Percentiles rank a stretch among this genome's conserved stretches.
phyloP scores from a whole-genome alignment of 495 filamentous ascomycete species.

The Aspergillus homomorphus region DNA sequence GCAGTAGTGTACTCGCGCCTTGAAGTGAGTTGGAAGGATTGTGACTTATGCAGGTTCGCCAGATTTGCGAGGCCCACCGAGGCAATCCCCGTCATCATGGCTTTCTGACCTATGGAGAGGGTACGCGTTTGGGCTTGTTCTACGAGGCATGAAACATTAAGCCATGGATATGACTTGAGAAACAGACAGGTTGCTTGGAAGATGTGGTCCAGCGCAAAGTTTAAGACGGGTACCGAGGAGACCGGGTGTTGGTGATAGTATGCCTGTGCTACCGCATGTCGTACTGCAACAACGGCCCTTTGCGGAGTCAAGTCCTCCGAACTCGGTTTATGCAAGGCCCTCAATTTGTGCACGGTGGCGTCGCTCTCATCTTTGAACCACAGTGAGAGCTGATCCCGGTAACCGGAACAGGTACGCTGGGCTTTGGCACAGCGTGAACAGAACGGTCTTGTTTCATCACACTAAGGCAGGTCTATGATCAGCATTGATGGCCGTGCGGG shows the following conservation, averaged over 20 bases:
- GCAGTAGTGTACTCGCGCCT: conserved; percentile 2
- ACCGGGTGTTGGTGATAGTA: neutral
- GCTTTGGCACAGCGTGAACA: neutral
- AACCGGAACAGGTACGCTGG: neutral
- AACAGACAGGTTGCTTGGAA: conserved; percentile 1
- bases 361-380: conserved; percentile 4
- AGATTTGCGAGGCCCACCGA: conserved; percentile 2
- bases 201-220: conserved; percentile 1
- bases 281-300: neutral
- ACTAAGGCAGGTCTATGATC: neutral
- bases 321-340: too few species aligned
- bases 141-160: neutral
- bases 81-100: conserved; percentile 2
- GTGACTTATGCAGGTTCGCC: neutral
- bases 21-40: neutral
- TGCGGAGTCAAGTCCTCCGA: neutral
- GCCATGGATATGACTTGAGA: neutral
- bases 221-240: neutral
- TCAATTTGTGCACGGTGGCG: neutral
- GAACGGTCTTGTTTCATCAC: neutral
- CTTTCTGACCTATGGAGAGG: neutral
- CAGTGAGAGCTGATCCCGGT: neutral
- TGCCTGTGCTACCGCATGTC: neutral
- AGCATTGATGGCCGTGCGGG: neutral
- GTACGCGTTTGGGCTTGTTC: neutral